A percentile compares a stretch with the other conserved stretches of the same genome.
phyloP scores from a whole-genome alignment of 371 early-diverging fungal species.

The Vairimorpha ceranae region DNA sequence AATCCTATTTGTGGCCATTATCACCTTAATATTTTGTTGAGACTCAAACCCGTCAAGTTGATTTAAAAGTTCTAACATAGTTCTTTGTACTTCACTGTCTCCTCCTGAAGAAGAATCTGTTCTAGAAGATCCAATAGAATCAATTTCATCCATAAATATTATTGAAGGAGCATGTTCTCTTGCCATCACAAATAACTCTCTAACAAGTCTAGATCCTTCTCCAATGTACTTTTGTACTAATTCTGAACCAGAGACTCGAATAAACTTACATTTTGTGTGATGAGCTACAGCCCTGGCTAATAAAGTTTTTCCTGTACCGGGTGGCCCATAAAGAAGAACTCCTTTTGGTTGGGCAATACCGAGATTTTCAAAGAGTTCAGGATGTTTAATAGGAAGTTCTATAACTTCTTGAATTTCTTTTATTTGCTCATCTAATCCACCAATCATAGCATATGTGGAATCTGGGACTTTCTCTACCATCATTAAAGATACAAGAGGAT shows the following conservation, averaged over 20 bases:
- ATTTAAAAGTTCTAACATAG: constrained; percentile 89
- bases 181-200: constrained; percentile 65
- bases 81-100: constrained; percentile 98
- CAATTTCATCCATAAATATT: constrained; percentile 95
- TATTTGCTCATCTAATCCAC: constrained; percentile 90
- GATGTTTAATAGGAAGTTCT: constrained; percentile 87
- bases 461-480: constrained; percentile 60
- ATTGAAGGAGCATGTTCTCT: constrained; percentile 75
- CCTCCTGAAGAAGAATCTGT: constrained; percentile 98
- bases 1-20: constrained; percentile 97
- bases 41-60: constrained; percentile 99
- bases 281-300: constrained; percentile 94
- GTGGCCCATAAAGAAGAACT: constrained; percentile 85
- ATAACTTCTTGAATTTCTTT: constrained; percentile 91
- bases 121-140: constrained; percentile 92
- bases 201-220: constrained; percentile 70
- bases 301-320: constrained; percentile 95
- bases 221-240: constrained; percentile 85
- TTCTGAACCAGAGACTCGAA: constrained; percentile 84
- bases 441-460: constrained; percentile 92
- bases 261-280: constrained; percentile 71
- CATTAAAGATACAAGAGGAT: constrained; percentile 61
- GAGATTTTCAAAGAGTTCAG: constrained; percentile 84
- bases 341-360: constrained; percentile 91
- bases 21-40: constrained; percentile 92